Evolutionary conservation across 2,329 filamentous ascomycete genomes (phyloP), one percentile per base, ranked within the genome.

Genomic region (Trichoderma hamatum): DNA sequence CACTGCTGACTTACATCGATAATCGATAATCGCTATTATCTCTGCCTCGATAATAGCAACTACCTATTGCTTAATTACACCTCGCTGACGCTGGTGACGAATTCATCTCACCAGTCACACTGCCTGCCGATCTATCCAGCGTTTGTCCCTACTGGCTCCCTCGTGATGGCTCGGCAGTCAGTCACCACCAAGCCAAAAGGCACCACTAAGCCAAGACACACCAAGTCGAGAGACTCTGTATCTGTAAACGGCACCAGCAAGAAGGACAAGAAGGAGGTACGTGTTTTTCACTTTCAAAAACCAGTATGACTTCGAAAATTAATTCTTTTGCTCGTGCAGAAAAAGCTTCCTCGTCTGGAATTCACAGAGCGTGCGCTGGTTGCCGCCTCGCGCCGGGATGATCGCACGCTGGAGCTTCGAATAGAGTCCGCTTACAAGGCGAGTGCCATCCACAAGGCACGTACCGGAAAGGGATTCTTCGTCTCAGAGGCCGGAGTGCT

Each of bases 391-490:
- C 85, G 94, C 72, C 86, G 95, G 72, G 92, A 92, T 74, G 95
- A 97, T 76, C 89, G 94, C 66, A 95, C 91, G 76, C 82, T 97
- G 19, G 94, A 97, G 79, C 94, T 94, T 16, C 89, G 94, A 30
- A 87, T 97, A 21, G 92, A 97, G 77, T 97, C 94, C 3, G 94
- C 95, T 16, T 87, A 89, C 63, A 88, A 92, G 80, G 94, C 94
- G 6, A 97, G 94, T n/a, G 90, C 93, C 75, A 93, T 97, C 46
- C 94, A 97, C 84, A 93, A 94, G 82, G 88, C 90, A 78, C 89
- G 94, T 21, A 97, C 94, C 0, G 95, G 94, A 49, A 92, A 93
- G 73, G 89, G 87, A 2, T 85, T 97, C 70, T 89, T 90, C 73
- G 92, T 97, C 69, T 94, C 91, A 30, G 91, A 94, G 78, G 88